Conservation (phyloP, 768 basidiomycete genomes). For the Hericium rajendrae region DNA sequence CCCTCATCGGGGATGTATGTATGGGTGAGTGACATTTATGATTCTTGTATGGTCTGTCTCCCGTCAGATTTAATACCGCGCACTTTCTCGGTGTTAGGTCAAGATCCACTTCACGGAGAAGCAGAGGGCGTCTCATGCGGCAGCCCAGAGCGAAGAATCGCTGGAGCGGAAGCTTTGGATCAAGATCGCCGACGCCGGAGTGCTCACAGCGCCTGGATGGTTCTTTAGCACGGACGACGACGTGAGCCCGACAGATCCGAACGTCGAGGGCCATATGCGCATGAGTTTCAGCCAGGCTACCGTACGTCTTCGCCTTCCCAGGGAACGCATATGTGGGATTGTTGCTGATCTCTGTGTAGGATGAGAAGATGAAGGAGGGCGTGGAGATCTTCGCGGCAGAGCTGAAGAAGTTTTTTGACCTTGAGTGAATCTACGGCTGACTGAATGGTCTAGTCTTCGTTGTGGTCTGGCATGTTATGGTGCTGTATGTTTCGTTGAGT, state of each 20-base stretch:
- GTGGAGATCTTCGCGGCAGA: constrained; percentile 6
- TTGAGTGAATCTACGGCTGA: too few species aligned
- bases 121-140: too few species aligned
- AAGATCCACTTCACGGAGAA: constrained; percentile 35
- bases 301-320: constrained; percentile 21
- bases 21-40: constrained; percentile 36
- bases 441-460: too few species aligned
- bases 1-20: constrained; percentile 78
- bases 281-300: constrained; percentile 46
- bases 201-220: constrained; percentile 57
- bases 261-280: constrained; percentile 40
- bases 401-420: constrained; percentile 2
- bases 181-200: constrained; percentile 47
- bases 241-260: neutral
- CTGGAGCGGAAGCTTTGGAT: constrained; percentile 53
- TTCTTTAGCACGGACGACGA: constrained; percentile 31
- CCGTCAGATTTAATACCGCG: too few species aligned
- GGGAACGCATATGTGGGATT: neutral
- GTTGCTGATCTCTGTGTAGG: neutral
- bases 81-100: constrained; percentile 42
- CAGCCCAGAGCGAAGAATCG: constrained; percentile 21
- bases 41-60: too few species aligned
- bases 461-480: too few species aligned
- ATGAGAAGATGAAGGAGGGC: constrained; percentile 14
- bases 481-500: too few species aligned